Conservation (phyloP, 2,329 filamentous ascomycete species). For the Colletotrichum coccodes region DNA sequence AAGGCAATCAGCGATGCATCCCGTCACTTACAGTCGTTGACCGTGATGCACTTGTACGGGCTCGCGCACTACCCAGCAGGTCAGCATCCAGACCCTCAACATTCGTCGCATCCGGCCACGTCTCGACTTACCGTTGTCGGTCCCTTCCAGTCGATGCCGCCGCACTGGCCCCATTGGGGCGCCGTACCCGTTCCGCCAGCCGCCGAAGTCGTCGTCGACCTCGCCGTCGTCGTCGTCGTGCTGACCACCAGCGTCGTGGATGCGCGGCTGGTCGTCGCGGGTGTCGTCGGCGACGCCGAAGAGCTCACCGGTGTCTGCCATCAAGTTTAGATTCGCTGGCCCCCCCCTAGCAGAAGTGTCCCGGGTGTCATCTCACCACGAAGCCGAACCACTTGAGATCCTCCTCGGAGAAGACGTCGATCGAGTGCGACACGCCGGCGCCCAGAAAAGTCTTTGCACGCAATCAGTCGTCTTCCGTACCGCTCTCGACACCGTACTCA, state of each 20-base stretch:
- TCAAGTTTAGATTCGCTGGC: not conserved
- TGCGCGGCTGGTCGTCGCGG: not conserved
- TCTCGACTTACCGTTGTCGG: slow-evolving; percentile 9
- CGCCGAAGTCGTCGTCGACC: slow-evolving; percentile 8
- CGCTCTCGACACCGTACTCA: not conserved
- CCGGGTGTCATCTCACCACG: not conserved
- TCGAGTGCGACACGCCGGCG: slow-evolving; percentile 26
- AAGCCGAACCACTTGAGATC: slow-evolving; percentile 34
- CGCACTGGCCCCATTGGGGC: slow-evolving; percentile 30
- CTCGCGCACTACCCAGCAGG: slow-evolving; percentile 9
- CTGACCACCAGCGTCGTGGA: slow-evolving; percentile 21
- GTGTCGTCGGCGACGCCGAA: not conserved
- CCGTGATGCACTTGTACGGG: slow-evolving; percentile 14
- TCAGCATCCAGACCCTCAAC: not conserved
- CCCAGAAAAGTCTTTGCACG: slow-evolving; percentile 26
- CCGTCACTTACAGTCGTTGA: slow-evolving; percentile 25
- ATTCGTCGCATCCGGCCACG: not conserved
- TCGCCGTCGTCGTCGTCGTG: not conserved
- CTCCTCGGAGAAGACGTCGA: slow-evolving; percentile 30
- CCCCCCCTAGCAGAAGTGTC: too few species aligned
- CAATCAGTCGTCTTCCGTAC: not conserved
- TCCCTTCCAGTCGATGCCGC: slow-evolving; percentile 22
- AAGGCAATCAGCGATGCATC: not conserved
- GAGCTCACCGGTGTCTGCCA: slow-evolving; percentile 24
- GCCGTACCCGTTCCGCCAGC: slow-evolving; percentile 15